A percentile compares a stretch with the other conserved stretches of the same genome.
phyloP scores from a whole-genome alignment of 345 rosid genomes.

The Murraya paniculata region DNA sequence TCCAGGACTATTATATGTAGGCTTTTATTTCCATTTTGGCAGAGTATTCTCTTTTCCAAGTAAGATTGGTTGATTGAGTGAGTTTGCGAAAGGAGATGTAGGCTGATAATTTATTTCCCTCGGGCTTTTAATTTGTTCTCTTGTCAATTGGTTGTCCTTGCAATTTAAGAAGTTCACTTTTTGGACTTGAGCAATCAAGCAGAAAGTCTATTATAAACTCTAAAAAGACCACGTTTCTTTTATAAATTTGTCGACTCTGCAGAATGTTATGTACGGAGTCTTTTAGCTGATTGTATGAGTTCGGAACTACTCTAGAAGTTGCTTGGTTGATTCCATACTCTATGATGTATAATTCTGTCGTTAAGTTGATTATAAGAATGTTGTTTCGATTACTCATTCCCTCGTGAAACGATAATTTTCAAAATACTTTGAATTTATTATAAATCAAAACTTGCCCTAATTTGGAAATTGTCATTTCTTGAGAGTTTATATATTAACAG shows the following conservation, averaged over 20 bases:
- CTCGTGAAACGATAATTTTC: too few relatives aligned
- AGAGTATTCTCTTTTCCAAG: not conserved
- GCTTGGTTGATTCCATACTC: not conserved
- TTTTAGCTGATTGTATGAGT: not conserved
- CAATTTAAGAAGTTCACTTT: not conserved
- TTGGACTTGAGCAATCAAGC: not conserved
- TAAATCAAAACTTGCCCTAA: too few relatives aligned
- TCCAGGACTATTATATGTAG: slow-evolving; percentile 13
- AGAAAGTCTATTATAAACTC: not conserved
- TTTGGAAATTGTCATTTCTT: too few relatives aligned
- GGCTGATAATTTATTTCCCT: not conserved
- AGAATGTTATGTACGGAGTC: not conserved
- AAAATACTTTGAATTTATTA: too few relatives aligned
- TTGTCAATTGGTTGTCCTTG: not conserved
- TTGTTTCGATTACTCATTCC: too few relatives aligned
- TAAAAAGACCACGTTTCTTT: not conserved
- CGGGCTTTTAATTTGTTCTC: not conserved
- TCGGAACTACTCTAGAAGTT: not conserved
- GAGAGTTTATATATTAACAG: too few relatives aligned
- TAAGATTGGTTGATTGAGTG: not conserved
- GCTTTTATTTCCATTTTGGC: not conserved
- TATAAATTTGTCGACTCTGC: not conserved
- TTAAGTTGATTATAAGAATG: too few relatives aligned
- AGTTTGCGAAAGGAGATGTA: not conserved
- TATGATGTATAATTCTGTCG: too few relatives aligned